phyloP scores from a whole-genome alignment of 2,329 filamentous ascomycete species.

The Zarea fungicola region DNA sequence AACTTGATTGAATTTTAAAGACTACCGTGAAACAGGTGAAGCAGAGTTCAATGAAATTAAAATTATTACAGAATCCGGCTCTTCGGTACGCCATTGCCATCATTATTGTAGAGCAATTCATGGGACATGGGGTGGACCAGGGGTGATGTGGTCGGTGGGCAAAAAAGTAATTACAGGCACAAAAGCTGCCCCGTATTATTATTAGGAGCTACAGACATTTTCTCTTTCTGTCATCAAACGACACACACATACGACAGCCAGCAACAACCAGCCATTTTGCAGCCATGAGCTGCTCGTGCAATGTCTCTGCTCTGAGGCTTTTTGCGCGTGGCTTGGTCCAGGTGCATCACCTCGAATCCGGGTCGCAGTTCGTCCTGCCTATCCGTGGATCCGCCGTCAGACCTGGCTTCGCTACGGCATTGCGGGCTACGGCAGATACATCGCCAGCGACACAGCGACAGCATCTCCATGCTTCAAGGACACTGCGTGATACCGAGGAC shows the following conservation, averaged over 20 bases:
- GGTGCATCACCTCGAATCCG: constrained; percentile 29
- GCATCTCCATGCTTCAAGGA: background rate
- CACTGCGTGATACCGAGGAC: background rate
- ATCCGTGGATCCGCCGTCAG: background rate
- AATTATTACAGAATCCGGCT: too few species aligned
- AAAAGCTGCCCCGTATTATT: constrained; percentile 1
- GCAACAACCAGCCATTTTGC: background rate
- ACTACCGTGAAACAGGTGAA: too few species aligned
- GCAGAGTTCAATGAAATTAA: too few species aligned
- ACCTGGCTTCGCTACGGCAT: background rate
- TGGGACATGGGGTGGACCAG: background rate
- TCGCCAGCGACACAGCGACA: background rate
- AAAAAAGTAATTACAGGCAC: constrained; percentile 3
- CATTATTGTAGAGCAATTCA: too few species aligned
- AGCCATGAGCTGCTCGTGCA: constrained; percentile 45
- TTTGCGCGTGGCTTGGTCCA: constrained; percentile 44
- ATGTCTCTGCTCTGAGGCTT: constrained; percentile 38
- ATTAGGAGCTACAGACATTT: background rate
- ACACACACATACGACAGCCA: background rate
- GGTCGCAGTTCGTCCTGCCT: background rate
- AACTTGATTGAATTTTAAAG: too few species aligned
- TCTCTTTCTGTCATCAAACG: constrained; percentile 11
- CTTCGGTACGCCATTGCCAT: too few species aligned
- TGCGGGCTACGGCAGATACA: background rate
- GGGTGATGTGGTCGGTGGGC: background rate